Conservation (phyloP, 1,139 yeast genomes). For the Hemisphaericaspora xylofermentans region DNA sequence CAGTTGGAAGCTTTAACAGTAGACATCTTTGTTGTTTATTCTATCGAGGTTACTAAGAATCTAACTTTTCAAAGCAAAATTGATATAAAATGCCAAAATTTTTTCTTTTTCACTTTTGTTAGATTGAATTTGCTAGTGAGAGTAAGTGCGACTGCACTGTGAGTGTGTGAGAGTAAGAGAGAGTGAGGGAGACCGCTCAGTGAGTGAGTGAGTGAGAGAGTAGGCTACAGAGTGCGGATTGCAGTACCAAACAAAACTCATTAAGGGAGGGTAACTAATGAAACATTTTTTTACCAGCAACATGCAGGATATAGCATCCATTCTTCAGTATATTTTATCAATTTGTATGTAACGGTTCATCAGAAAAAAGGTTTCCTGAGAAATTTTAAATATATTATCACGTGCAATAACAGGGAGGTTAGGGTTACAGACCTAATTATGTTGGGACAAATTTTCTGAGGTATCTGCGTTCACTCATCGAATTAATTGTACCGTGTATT, state of each 20-base stretch:
- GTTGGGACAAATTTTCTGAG: too few species aligned
- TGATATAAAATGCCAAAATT: slow-evolving; percentile 1
- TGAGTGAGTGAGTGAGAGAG: background rate
- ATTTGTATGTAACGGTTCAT: too few species aligned
- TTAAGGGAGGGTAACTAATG: too few species aligned
- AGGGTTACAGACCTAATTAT: slow-evolving; percentile 2
- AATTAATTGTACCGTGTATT: too few species aligned
- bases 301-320: background rate
- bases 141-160: too few species aligned
- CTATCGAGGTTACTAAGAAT: slow-evolving; percentile 6
- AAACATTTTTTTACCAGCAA: too few species aligned
- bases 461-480: too few species aligned
- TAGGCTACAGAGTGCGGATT: background rate
- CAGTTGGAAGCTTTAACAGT: slow-evolving; percentile 96
- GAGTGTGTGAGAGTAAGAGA: background rate
- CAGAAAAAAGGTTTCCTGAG: too few species aligned
- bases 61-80: background rate
- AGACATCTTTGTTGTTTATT: slow-evolving; percentile 24
- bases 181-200: background rate
- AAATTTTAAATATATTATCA: too few species aligned
- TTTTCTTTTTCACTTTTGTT: slow-evolving; percentile 3
- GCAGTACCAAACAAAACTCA: background rate
- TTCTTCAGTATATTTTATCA: background rate
- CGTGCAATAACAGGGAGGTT: background rate
- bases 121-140: background rate